phyloP scores from a whole-genome alignment of 345 rosid species.

The Gossypium turneri region DNA sequence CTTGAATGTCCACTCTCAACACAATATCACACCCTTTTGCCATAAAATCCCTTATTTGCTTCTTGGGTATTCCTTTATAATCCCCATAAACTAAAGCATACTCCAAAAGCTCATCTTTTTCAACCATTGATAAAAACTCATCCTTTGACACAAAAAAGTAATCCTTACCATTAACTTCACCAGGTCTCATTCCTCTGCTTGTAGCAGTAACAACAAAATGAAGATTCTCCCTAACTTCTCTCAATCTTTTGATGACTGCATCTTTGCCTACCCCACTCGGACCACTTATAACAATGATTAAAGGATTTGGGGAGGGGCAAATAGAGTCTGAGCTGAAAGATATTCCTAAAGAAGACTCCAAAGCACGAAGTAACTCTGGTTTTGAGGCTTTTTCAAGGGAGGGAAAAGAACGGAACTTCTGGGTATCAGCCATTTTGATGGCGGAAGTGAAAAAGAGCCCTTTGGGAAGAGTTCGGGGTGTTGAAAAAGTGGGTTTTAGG shows the following conservation, averaged over 20 bases:
- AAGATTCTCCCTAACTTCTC: constrained; percentile 47
- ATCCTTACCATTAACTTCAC: constrained; percentile 81
- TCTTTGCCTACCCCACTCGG: constrained; percentile 97
- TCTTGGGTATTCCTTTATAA: constrained; percentile 86
- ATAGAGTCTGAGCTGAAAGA: constrained; percentile 42
- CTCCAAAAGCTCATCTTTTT: constrained; percentile 70
- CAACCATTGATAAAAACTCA: constrained; percentile 61
- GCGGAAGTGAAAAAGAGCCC: constrained; percentile 27
- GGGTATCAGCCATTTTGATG: constrained; percentile 52
- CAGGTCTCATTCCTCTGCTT: constrained; percentile 63
- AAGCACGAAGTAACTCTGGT: constrained; percentile 59
- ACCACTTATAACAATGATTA: constrained; percentile 75
- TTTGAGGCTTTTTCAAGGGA: constrained; percentile 44
- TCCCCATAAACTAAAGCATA: constrained; percentile 90
- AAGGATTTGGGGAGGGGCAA: constrained; percentile 50
- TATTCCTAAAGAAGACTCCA: constrained; percentile 61
- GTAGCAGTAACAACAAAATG: constrained; percentile 92
- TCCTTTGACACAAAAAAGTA: constrained; percentile 73
- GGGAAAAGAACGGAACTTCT: constrained; percentile 32
- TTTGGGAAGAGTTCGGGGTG: constrained; percentile 15
- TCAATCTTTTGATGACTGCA: constrained; percentile 65
- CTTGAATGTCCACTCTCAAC: constrained; percentile 89
- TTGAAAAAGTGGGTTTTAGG: constrained; percentile 18
- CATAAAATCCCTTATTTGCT: constrained; percentile 74
- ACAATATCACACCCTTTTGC: constrained; percentile 65